Conservation (phyloP, 768 basidiomycete species). For the Rhodotorula kratochvilovae region DNA sequence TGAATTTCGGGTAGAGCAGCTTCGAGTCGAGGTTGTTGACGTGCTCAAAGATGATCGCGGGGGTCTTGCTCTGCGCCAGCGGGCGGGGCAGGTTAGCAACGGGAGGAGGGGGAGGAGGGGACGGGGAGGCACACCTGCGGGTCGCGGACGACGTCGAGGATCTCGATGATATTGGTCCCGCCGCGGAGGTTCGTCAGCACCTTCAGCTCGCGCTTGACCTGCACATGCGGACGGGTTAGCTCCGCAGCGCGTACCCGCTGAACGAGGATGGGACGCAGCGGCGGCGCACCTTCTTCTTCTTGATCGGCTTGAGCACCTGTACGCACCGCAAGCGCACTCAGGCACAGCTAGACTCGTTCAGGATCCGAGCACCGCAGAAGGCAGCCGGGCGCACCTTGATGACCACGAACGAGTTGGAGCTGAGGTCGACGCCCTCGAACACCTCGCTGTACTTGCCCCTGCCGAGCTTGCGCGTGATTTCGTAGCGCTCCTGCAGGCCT, state of each 20-base stretch:
- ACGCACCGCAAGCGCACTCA: not conserved
- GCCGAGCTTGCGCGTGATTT: conserved; percentile 28
- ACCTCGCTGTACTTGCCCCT: conserved; percentile 43
- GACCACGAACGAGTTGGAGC: conserved; percentile 42
- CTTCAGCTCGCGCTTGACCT: conserved; percentile 95
- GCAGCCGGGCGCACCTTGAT: conserved; percentile 77
- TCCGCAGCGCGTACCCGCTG: no score
- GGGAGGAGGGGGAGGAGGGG: no score
- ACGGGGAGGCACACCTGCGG: conserved; percentile 50
- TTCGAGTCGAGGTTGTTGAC: conserved; percentile 99
- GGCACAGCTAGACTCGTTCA: no score
- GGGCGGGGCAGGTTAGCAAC: not conserved
- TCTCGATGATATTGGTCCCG: conserved; percentile 86
- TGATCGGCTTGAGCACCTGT: conserved; percentile 86
- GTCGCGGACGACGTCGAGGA: conserved; percentile 93
- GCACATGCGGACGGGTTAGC: not conserved
- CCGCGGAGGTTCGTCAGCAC: conserved; percentile 94
- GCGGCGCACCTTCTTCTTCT: conserved; percentile 94
- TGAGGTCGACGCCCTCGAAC: conserved; percentile 44
- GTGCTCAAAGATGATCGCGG: conserved; percentile 93
- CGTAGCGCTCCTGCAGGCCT: conserved; percentile 35
- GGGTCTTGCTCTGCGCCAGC: conserved; percentile 69
- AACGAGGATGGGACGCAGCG: not conserved
- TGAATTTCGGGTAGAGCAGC: conserved; percentile 87
- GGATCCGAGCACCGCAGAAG: no score